Evolutionary conservation across 345 rosid genomes (phyloP).

Genomic region (Boechera stricta): DNA sequence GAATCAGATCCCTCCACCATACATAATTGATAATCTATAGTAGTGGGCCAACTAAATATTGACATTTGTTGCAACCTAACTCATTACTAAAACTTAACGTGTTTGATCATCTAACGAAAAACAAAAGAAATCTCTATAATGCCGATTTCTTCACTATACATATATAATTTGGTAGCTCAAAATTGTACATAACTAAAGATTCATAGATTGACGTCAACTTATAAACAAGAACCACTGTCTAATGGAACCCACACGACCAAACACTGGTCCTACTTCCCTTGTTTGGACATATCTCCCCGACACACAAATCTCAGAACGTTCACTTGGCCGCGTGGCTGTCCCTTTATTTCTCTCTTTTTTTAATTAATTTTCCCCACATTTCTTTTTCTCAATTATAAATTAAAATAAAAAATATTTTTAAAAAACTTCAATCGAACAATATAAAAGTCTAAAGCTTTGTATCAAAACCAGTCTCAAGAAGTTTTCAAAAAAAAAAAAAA

Average conservation of each 20-base stretch:
- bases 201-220: constrained; percentile 13
- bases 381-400: constrained; percentile 17
- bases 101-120: constrained; percentile 31
- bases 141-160: neutral
- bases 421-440: constrained; percentile 10
- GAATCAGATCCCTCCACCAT: constrained; percentile 28
- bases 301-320: constrained; percentile 42
- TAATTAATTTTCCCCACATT: neutral
- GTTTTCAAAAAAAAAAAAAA: neutral
- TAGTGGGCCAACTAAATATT: constrained; percentile 37
- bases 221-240: neutral
- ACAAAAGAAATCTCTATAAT: constrained; percentile 1
- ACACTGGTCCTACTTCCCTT: constrained; percentile 35
- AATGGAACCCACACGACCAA: constrained; percentile 34
- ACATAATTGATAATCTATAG: constrained; percentile 36
- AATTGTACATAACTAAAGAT: neutral
- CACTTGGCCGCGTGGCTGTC: constrained; percentile 45
- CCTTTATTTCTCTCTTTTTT: constrained; percentile 16
- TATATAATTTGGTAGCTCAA: neutral
- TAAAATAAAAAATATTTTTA: neutral
- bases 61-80: constrained; percentile 43
- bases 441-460: constrained; percentile 34
- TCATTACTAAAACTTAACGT: constrained; percentile 19
- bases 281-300: constrained; percentile 44
- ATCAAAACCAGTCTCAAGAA: constrained; percentile 11